Evolutionary conservation across 2,329 filamentous ascomycete species (phyloP).

Genomic region (Beauveria sp.): DNA sequence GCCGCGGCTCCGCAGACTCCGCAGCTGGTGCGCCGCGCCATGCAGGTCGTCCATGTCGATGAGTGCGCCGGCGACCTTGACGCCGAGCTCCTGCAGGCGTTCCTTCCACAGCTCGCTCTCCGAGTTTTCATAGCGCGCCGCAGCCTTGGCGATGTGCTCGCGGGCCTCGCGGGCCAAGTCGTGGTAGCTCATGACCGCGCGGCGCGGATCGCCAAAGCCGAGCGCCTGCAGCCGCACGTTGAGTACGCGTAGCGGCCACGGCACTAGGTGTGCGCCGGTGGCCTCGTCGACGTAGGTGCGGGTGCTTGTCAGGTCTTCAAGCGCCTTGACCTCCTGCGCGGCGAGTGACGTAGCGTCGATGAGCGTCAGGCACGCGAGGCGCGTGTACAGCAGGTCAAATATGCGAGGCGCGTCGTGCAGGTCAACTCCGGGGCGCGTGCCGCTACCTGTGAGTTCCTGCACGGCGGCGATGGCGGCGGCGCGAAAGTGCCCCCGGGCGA

Average conservation of each 20-base stretch:
- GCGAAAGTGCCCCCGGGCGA: conserved; percentile 70
- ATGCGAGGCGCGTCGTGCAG: conserved; percentile 57
- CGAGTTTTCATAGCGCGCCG: conserved; percentile 38
- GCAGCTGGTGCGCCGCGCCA: conserved; percentile 68
- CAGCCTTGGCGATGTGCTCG: conserved; percentile 44
- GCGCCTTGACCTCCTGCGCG: conserved; percentile 56
- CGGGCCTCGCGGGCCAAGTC: conserved; percentile 77
- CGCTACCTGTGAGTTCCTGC: conserved; percentile 48
- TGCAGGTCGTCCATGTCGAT: conserved; percentile 84
- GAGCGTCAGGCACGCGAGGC: conserved; percentile 74
- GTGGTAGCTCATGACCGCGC: conserved; percentile 85
- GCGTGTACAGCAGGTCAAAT: conserved; percentile 71
- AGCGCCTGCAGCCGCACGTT: conserved; percentile 78
- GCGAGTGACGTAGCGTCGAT: conserved; percentile 65
- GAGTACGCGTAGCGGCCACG: conserved; percentile 80
- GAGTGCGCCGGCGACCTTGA: conserved; percentile 57
- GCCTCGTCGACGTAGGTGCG: conserved; percentile 49
- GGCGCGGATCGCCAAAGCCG: conserved; percentile 74
- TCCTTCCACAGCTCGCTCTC: conserved; percentile 60
- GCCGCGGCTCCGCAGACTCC: conserved; percentile 40
- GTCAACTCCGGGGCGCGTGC: conserved; percentile 34
- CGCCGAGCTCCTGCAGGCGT: conserved; percentile 67
- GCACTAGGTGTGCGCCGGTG: conserved; percentile 59
- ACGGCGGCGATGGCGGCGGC: conserved; percentile 64
- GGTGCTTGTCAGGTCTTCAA: conserved; percentile 53